Evolutionary conservation across 106 monocot species (phyloP).

Genomic region (Dendrobium chrysotoxum): DNA sequence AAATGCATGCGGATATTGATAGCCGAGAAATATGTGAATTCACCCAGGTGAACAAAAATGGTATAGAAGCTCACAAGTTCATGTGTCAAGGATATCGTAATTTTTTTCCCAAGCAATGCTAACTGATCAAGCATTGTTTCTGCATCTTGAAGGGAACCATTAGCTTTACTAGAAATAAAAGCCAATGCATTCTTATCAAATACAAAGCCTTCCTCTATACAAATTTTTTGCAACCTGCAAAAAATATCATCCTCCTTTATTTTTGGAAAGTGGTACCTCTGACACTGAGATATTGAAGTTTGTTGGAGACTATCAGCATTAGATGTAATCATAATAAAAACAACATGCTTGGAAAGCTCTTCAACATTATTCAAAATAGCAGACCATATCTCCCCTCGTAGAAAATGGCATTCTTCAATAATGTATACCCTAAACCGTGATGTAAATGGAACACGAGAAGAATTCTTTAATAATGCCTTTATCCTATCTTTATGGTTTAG

Average conservation of each 20-base stretch:
- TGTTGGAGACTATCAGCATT: constrained; percentile 61
- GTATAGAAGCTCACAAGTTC: constrained; percentile 63
- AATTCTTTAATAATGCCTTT: constrained; percentile 60
- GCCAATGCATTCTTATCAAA: constrained; percentile 69
- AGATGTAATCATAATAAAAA: constrained; percentile 86
- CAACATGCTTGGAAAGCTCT: constrained; percentile 30
- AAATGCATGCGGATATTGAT: neutral
- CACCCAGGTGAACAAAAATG: neutral
- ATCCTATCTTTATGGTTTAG: constrained; percentile 58
- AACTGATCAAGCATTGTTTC: constrained; percentile 90
- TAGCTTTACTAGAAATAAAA: constrained; percentile 68
- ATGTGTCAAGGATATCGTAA: constrained; percentile 72
- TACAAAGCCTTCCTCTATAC: constrained; percentile 59
- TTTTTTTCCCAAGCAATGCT: constrained; percentile 81
- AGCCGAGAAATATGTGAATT: neutral
- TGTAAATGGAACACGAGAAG: constrained; percentile 53
- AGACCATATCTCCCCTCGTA: constrained; percentile 61
- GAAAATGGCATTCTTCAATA: constrained; percentile 83
- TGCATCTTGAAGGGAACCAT: constrained; percentile 90
- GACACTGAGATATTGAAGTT: constrained; percentile 54
- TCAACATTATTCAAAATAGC: constrained; percentile 69
- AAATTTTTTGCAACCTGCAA: constrained; percentile 66
- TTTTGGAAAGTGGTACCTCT: constrained; percentile 79
- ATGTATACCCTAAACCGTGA: constrained; percentile 76
- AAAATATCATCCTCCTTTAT: constrained; percentile 62